phyloP scores from a whole-genome alignment of 176 grass and related monocot genomes.

The Hordeum vulgare region MorexV3_pseudomolecules_assembly NC_058520.1:3443930-3444429 shows the following conservation, averaged over 20 bases:
- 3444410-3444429: slow-evolving; percentile 62
- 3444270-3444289: not conserved
- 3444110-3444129: slow-evolving; percentile 56
- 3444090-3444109: slow-evolving; percentile 81
- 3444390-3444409: slow-evolving; percentile 4
- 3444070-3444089: slow-evolving; percentile 93
- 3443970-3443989: slow-evolving; percentile 57
- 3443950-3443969: slow-evolving; percentile 48
- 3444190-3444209: slow-evolving; percentile 20
- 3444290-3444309: not conserved
- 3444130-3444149: slow-evolving; percentile 1
- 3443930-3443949: slow-evolving; percentile 84
- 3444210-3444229: slow-evolving; percentile 71
- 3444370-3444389: not conserved
- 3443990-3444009: slow-evolving; percentile 75
- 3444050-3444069: slow-evolving; percentile 58
- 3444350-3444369: not conserved
- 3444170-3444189: slow-evolving; percentile 10
- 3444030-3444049: slow-evolving; percentile 58
- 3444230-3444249: not conserved
- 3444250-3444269: not conserved
- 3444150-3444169: not conserved
- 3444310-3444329: not conserved
- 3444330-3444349: not conserved
- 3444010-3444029: slow-evolving; percentile 60